These are phyloP conservation scores for Hortaea werneckii DNA, from an alignment of 2,329 filamentous ascomycete genomes.

Conservation along the genomic window DNA sequence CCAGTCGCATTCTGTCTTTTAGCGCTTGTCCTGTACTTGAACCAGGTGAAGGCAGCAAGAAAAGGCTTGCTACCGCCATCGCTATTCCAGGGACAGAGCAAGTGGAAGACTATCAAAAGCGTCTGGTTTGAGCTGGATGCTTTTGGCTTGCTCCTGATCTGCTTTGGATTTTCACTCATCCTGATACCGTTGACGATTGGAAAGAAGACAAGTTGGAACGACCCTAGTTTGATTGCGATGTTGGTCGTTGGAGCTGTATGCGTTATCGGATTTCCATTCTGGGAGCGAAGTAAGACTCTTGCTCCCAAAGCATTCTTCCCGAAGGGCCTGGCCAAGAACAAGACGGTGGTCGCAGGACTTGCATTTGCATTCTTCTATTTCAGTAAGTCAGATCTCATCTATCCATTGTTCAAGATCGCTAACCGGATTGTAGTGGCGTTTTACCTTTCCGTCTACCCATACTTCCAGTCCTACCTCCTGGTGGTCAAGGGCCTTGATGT, in stretches of 20 bases:
- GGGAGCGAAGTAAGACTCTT: constrained; percentile 41
- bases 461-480: constrained; percentile 57
- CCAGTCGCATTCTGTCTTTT: constrained; percentile 48
- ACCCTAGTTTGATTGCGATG: constrained; percentile 40
- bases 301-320: constrained; percentile 50
- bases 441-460: constrained; percentile 58
- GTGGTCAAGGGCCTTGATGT: constrained; percentile 52
- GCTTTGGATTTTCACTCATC: constrained; percentile 43
- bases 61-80: constrained; percentile 35
- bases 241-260: constrained; percentile 49
- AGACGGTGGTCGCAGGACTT: constrained; percentile 54
- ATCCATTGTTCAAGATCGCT: no score
- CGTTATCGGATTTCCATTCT: constrained; percentile 46
- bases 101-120: constrained; percentile 30
- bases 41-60: constrained; percentile 42
- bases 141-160: constrained; percentile 38
- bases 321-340: constrained; percentile 48
- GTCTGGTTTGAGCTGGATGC: constrained; percentile 47
- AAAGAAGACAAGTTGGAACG: constrained; percentile 32
- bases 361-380: constrained; percentile 59
- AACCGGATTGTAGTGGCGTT: constrained; percentile 50
- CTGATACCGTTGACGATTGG: constrained; percentile 38
- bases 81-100: constrained; percentile 27
- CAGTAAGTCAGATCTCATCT: constrained; percentile 45
- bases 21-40: constrained; percentile 41